Conservation (phyloP, 371 early-diverging fungal species). For the Saksenaea oblongispora region DNA sequence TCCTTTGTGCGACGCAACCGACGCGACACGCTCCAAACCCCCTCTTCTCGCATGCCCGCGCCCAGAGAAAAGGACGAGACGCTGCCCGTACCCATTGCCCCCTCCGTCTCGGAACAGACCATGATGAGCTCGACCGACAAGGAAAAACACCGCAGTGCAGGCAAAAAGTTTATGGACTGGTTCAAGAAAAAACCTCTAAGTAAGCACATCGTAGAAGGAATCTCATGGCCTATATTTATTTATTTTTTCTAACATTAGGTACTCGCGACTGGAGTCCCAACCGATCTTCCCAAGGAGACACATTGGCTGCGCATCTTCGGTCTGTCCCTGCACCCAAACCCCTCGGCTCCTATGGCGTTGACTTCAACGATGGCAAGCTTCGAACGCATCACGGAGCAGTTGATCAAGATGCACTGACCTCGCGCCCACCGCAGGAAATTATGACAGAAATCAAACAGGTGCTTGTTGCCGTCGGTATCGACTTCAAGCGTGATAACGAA, state of each 20-base stretch:
- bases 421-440: conserved; percentile 69
- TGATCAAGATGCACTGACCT: conserved; percentile 76
- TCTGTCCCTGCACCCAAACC: conserved; percentile 6
- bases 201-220: too few species aligned
- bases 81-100: conserved; percentile 13
- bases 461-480: conserved; percentile 67
- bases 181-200: conserved; percentile 66
- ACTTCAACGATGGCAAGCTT: conserved; percentile 56
- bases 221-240: background rate
- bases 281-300: conserved; percentile 8
- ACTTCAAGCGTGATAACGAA: conserved; percentile 69
- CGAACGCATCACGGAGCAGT: conserved; percentile 81
- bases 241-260: background rate
- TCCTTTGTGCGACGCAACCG: conserved; percentile 11
- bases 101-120: conserved; percentile 41
- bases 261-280: background rate
- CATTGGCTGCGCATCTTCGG: background rate
- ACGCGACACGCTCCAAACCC: conserved; percentile 21
- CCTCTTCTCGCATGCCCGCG: conserved; percentile 14
- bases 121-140: conserved; percentile 18
- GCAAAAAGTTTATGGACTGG: conserved; percentile 74
- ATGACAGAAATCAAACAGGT: conserved; percentile 69
- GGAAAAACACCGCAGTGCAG: conserved; percentile 50
- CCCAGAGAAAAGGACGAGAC: background rate
- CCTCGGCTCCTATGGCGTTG: conserved; percentile 21